Conservation (phyloP, 306 rosid genomes). For the Rosa rugosa region DNA sequence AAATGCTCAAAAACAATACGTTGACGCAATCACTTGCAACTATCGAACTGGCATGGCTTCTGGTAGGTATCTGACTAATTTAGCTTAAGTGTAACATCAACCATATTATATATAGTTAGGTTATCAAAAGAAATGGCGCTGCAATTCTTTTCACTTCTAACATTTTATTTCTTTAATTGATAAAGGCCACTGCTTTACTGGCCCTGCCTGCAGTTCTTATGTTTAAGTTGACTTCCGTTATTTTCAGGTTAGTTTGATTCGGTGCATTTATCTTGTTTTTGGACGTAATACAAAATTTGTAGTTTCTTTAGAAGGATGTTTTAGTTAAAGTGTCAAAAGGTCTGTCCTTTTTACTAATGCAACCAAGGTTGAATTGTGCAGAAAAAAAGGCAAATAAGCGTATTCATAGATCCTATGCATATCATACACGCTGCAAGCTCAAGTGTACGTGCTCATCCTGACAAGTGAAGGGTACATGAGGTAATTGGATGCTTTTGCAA, state of each 20-base stretch:
- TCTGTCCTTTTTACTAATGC: neutral
- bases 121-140: neutral
- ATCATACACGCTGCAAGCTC: conserved; percentile 11
- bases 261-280: neutral
- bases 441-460: conserved; percentile 13
- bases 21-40: conserved; percentile 30
- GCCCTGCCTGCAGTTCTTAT: conserved; percentile 37
- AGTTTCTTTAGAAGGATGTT: neutral
- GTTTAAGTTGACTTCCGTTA: conserved; percentile 22
- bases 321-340: neutral
- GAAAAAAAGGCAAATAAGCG: conserved; percentile 18
- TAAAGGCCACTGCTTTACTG: conserved; percentile 39
- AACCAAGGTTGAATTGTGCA: conserved; percentile 1
- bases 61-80: conserved; percentile 23
- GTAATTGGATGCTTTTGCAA: neutral
- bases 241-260: conserved; percentile 30
- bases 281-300: no score
- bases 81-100: neutral
- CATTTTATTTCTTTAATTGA: neutral
- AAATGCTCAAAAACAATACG: conserved; percentile 36
- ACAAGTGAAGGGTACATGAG: neutral
- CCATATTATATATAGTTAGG: no score
- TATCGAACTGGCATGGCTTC: conserved; percentile 46
- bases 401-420: neutral
- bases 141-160: neutral